Evolutionary conservation across 2,329 filamentous ascomycete genomes (phyloP).

Genomic region (Fusarium nematophilum): DNA sequence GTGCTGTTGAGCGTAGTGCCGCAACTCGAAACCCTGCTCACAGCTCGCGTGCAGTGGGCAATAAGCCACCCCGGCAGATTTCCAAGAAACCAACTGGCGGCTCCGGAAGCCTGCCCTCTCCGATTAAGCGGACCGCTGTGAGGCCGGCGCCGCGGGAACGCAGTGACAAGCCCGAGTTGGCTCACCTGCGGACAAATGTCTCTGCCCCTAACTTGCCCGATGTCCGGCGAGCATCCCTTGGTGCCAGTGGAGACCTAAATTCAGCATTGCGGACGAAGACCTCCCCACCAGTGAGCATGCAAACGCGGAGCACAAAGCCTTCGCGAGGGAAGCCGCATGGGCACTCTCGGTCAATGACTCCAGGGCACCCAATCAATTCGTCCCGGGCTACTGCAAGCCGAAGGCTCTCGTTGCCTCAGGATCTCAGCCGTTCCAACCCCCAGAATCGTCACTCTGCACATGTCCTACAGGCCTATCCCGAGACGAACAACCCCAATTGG

Average conservation of each 20-base stretch:
- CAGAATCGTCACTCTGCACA: conserved; percentile 29
- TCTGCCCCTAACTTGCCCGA: conserved; percentile 45
- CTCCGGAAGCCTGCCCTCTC: conserved; percentile 10
- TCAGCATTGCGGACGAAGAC: conserved; percentile 47
- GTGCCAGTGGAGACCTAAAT: conserved; percentile 19
- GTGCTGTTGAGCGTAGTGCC: conserved; percentile 13
- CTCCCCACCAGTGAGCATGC: conserved; percentile 57
- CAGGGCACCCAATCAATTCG: conserved; percentile 24
- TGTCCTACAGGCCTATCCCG: conserved; percentile 17
- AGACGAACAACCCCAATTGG: conserved; percentile 24
- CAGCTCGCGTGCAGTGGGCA: conserved; percentile 5
- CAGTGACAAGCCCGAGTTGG: conserved; percentile 28
- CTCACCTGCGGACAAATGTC: conserved; percentile 29
- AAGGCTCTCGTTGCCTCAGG: conserved; percentile 33
- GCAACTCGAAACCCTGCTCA: background rate
- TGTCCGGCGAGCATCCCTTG: conserved; percentile 13
- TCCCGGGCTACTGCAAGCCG: conserved; percentile 16
- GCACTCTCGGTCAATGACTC: conserved; percentile 23
- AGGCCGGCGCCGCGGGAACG: conserved; percentile 3
- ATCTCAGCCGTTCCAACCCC: conserved; percentile 29
- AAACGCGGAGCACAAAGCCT: conserved; percentile 51
- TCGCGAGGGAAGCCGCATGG: conserved; percentile 25
- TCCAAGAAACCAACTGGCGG: conserved; percentile 12
- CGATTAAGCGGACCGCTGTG: conserved; percentile 4
- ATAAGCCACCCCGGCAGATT: conserved; percentile 3